Conservation (phyloP, 2,329 filamentous ascomycete genomes). For the Pseudogymnoascus sp. region DNA sequence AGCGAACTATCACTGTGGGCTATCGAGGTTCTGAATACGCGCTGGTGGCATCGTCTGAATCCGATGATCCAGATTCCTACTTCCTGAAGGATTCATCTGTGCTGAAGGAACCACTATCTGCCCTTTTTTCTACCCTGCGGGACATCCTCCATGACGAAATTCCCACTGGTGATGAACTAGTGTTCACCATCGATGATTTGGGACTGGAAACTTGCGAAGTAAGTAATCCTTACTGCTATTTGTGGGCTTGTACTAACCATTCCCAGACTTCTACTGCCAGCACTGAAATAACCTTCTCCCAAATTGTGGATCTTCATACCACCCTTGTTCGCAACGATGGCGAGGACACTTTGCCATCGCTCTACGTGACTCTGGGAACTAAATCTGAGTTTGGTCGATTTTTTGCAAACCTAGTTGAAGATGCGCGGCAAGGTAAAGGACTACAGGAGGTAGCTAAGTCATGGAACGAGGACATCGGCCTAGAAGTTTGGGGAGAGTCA, state of each 20-base stretch:
- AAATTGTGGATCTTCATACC: conserved; percentile 53
- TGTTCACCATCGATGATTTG: conserved; percentile 46
- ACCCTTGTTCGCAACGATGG: conserved; percentile 47
- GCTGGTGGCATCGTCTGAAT: conserved; percentile 48
- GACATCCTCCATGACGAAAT: conserved; percentile 47
- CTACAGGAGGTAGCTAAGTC: conserved; percentile 20
- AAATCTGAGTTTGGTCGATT: conserved; percentile 46
- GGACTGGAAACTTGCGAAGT: conserved; percentile 52
- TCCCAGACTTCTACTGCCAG: conserved; percentile 41
- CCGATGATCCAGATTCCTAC: conserved; percentile 45
- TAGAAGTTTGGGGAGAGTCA: conserved; percentile 6
- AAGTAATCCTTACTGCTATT: conserved; percentile 23
- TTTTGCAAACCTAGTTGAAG: conserved; percentile 43
- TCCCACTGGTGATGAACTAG: conserved; percentile 47
- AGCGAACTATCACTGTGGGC: conserved; percentile 42
- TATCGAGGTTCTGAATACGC: conserved; percentile 49
- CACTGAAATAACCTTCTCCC: conserved; percentile 42
- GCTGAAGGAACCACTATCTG: conserved; percentile 42
- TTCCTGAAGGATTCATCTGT: conserved; percentile 50
- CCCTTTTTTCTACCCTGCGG: conserved; percentile 50
- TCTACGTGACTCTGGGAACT: conserved; percentile 50
- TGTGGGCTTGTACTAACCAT: conserved; percentile 20
- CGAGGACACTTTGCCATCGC: conserved; percentile 41
- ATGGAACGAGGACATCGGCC: conserved; percentile 18
- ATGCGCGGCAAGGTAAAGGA: conserved; percentile 49